phyloP scores from a whole-genome alignment of 1,284 basidiomycete genomes.

The Tylopilus sp. region DNA sequence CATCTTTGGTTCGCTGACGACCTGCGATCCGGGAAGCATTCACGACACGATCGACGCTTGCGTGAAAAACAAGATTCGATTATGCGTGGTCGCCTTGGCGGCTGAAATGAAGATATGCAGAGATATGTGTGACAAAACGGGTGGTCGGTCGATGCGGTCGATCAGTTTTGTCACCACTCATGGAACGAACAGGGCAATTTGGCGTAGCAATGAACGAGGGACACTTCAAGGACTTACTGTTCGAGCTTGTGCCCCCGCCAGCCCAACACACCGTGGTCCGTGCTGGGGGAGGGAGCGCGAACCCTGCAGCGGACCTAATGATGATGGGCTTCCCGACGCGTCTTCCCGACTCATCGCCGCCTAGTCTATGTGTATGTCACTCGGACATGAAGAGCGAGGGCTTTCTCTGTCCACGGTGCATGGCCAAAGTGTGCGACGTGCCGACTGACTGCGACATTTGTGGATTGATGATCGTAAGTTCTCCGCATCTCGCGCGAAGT shows the following conservation, averaged over 20 bases:
- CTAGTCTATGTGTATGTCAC: slow-evolving; percentile 91
- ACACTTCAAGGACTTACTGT: slow-evolving; percentile 92
- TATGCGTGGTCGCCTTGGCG: slow-evolving; percentile 88
- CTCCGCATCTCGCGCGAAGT: slow-evolving; percentile 93
- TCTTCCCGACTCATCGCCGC: slow-evolving; percentile 77
- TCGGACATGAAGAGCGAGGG: slow-evolving; percentile 86
- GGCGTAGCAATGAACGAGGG: slow-evolving; percentile 97
- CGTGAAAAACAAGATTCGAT: slow-evolving; percentile 78
- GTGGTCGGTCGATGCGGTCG: slow-evolving; percentile 51
- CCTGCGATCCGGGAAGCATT: slow-evolving; percentile 95
- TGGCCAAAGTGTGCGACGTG: slow-evolving; percentile 92
- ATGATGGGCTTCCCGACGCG: slow-evolving; percentile 98
- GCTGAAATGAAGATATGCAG: slow-evolving; percentile 98
- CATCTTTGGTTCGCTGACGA: slow-evolving; percentile 92
- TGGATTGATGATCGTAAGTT: slow-evolving; percentile 95
- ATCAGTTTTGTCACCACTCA: slow-evolving; percentile 3
- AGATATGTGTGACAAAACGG: slow-evolving; percentile 84
- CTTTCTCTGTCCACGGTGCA: slow-evolving; percentile 93
- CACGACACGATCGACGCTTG: slow-evolving; percentile 87
- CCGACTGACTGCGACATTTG: slow-evolving; percentile 98
- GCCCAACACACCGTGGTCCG: slow-evolving; percentile 68
- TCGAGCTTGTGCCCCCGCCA: slow-evolving; percentile 94
- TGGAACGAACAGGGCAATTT: slow-evolving; percentile 66
- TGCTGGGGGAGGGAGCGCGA: slow-evolving; percentile 46
- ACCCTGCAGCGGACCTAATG: slow-evolving; percentile 86